A percentile compares a stretch with the other conserved stretches of the same genome.
phyloP scores from a whole-genome alignment of 306 rosid genomes.

The Casuarina cunninghamiana region DNA sequence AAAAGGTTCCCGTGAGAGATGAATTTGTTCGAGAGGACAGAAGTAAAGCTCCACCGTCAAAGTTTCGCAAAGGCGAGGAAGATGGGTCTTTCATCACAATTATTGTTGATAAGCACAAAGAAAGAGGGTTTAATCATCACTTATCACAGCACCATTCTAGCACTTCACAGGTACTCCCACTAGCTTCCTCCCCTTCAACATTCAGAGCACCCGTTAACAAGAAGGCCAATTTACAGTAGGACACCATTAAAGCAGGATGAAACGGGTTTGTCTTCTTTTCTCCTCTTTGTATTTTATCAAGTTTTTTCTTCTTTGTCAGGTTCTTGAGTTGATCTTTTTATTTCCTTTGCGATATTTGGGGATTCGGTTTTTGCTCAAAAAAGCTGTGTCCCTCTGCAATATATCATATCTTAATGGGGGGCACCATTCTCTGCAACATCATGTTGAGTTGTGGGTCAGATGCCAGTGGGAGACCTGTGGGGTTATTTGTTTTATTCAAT shows the following conservation, averaged over 20 bases:
- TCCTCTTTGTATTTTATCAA: conserved; percentile 32
- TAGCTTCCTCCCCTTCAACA: conserved; percentile 60
- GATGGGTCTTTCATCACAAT: conserved; percentile 63
- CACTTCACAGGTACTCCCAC: conserved; percentile 75
- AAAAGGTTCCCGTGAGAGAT: conserved; percentile 16
- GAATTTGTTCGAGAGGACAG: conserved; percentile 7
- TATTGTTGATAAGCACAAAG: conserved; percentile 58
- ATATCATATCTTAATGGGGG: conserved; percentile 36
- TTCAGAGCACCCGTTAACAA: conserved; percentile 45
- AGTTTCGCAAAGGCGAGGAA: conserved; percentile 44
- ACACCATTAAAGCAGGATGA: conserved; percentile 24
- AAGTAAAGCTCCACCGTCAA: conserved; percentile 20
- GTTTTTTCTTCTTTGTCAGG: conserved; percentile 4
- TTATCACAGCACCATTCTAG: conserved; percentile 55
- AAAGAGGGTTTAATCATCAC: conserved; percentile 46
- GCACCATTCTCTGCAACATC: conserved; percentile 39
- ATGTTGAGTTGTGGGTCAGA: conserved; percentile 42
- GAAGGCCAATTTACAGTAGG: conserved; percentile 50
- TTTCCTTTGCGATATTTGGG: conserved; percentile 30
- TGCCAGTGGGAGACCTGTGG: conserved; percentile 43
- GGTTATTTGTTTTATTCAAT: conserved; percentile 37
- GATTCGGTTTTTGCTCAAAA: conserved; percentile 38
- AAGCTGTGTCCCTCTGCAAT: conserved; percentile 34
- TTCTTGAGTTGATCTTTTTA: conserved; percentile 39
- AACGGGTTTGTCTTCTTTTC: conserved; percentile 26